Conservation (phyloP, 2,329 filamentous ascomycete genomes). For the Geosmithia flava region DNA sequence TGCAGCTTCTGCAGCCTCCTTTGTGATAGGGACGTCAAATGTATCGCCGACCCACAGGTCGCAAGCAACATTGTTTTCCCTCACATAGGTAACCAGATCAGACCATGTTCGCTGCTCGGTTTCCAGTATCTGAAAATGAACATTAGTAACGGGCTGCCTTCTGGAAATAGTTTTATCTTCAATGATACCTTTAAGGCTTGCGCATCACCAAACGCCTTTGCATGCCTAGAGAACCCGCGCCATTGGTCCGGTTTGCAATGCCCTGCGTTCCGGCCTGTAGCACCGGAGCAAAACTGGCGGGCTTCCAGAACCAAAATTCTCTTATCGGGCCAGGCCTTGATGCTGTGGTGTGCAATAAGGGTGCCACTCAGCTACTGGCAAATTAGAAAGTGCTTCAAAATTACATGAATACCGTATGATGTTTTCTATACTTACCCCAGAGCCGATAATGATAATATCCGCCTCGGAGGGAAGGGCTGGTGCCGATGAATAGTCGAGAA, state of each 20-base stretch:
- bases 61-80: slow-evolving; percentile 4
- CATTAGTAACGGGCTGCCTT: background rate
- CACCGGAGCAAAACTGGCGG: slow-evolving; percentile 6
- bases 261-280: slow-evolving; percentile 1
- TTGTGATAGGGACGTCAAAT: slow-evolving; percentile 5
- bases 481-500: slow-evolving; percentile 4
- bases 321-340: slow-evolving; percentile 4
- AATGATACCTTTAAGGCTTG: slow-evolving; percentile 4
- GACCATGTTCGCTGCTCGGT: slow-evolving; percentile 6
- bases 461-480: slow-evolving; percentile 1
- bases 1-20: slow-evolving; percentile 3
- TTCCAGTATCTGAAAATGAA: slow-evolving; percentile 3
- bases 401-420: background rate
- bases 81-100: slow-evolving; percentile 3
- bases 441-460: slow-evolving; percentile 5
- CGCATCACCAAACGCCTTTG: slow-evolving; percentile 3
- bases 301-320: slow-evolving; percentile 5
- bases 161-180: background rate
- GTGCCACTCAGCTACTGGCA: slow-evolving; percentile 4
- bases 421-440: slow-evolving; percentile 2
- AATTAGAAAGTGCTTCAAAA: background rate
- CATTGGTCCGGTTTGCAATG: slow-evolving; percentile 7
- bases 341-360: slow-evolving; percentile 4
- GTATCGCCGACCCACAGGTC: slow-evolving; percentile 7
- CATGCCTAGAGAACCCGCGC: slow-evolving; percentile 4